Evolutionary conservation across 129 eudicot species (phyloP), one percentile per base, ranked within the genome.

Genomic region (Saussurea involucrata): DNA sequence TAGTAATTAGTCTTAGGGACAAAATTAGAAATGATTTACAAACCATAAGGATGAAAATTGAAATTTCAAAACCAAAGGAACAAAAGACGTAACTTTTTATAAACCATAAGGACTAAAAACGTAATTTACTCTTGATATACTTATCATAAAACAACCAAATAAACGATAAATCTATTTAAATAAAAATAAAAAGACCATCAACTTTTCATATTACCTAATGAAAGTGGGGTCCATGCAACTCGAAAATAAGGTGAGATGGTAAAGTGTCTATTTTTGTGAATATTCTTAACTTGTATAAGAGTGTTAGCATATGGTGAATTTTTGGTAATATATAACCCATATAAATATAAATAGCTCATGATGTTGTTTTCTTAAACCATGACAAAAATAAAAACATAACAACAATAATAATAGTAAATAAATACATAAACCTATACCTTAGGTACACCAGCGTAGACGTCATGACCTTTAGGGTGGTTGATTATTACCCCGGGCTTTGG

Each of bases 401-500:
- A 13, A 46, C 55, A n/a, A 11, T 36, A 69, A 11, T 36, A 69
- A 40, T 12, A 12, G 15, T 17, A 4, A 60, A 53, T 53, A n/a
- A 53, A 5, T 49, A 53, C 8, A 33, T 29, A 63, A 20, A 7
- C 55, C 20, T 44, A 66, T 79, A 92, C 97, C 98, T 93, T 93
- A 0, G 98, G 95, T 28, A 90, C 98, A 33, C 98, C 98, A 27
- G 88, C 85, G 63, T 93, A 93, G 25, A 93, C 98, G 74, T 93
- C 92, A 0, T 68, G 78, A 18, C 97, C 98, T 5, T 71, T 57
- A 17, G 98, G 98, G 55, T 77, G 72, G 71, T 93, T 93, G 83
- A 93, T 93, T 28, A 93, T 88, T 17, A 88, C 87, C 5, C 97
- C 98, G 1, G 80, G 87, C 73, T 88, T 87, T 0, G 98, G 98